A percentile compares a stretch with the other conserved stretches of the same genome.
Conservation (phyloP, 2,329 filamentous ascomycete genomes). For the Aspergillus ibericus region DNA sequence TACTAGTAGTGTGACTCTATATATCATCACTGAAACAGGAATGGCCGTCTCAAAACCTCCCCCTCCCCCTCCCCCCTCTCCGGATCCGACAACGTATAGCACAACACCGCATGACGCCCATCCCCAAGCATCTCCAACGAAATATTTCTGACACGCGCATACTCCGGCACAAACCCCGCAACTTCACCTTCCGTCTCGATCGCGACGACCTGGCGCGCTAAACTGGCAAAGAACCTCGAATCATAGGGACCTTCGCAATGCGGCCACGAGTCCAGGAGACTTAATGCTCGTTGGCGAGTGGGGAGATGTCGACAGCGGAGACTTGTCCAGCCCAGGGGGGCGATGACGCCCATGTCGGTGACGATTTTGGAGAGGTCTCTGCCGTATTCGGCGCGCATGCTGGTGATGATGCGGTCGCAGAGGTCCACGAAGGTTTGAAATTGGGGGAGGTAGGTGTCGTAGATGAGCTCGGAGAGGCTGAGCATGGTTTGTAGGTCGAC, state of each 20-base stretch:
- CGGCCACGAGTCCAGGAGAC: conserved; percentile 26
- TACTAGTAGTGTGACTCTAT: too few relatives aligned
- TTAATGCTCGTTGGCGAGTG: conserved; percentile 28
- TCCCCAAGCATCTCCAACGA: background rate
- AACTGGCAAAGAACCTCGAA: conserved; percentile 30
- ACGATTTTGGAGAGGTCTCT: background rate
- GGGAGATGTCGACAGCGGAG: conserved; percentile 29
- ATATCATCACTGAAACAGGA: background rate
- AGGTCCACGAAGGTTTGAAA: background rate
- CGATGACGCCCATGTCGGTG: conserved; percentile 23
- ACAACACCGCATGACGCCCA: background rate
- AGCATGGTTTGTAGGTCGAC: background rate
- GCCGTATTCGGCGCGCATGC: background rate
- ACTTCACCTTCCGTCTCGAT: conserved; percentile 12
- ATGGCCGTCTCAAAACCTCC: background rate
- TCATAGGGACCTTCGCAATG: conserved; percentile 39
- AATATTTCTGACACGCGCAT: background rate
- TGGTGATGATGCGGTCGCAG: background rate
- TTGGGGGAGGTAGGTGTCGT: background rate
- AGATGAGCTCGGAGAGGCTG: background rate
- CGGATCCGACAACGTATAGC: background rate
- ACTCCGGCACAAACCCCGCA: background rate
- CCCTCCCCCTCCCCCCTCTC: background rate
- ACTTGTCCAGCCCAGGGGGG: conserved; percentile 32
- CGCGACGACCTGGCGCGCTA: conserved; percentile 12